Evolutionary conservation across 2,329 filamentous ascomycete genomes (phyloP).

Genomic region (Stemphylium vesicarium): DNA sequence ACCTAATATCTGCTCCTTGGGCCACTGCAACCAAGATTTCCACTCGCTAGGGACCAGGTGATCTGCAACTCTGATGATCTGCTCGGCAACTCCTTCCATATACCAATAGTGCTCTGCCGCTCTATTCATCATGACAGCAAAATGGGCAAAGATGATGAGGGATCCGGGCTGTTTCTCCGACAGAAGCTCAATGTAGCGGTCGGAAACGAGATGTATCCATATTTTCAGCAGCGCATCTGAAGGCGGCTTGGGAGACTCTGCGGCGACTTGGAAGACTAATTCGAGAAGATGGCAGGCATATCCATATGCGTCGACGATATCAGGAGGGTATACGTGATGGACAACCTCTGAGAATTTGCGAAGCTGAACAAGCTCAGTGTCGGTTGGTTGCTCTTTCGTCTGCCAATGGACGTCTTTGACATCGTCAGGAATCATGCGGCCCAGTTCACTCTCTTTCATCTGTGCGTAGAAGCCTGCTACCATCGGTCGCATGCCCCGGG

Average conservation of each 20-base stretch:
- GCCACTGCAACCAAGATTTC: constrained; percentile 39
- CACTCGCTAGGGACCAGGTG: constrained; percentile 34
- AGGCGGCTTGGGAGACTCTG: constrained; percentile 19
- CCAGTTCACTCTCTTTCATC: constrained; percentile 22
- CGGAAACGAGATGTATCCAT: constrained; percentile 33
- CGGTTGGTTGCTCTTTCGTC: constrained; percentile 17
- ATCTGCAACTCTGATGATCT: constrained; percentile 34
- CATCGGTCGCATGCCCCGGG: constrained; percentile 34
- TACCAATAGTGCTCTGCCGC: constrained; percentile 35
- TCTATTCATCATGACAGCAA: constrained; percentile 40
- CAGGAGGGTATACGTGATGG: constrained; percentile 34
- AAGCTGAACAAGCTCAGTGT: constrained; percentile 31
- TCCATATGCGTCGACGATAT: constrained; percentile 37
- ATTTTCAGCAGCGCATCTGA: constrained; percentile 36
- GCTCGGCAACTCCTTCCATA: constrained; percentile 31
- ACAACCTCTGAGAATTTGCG: constrained; percentile 34
- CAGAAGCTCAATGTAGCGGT: constrained; percentile 37
- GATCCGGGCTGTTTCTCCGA: constrained; percentile 39
- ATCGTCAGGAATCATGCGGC: constrained; percentile 29
- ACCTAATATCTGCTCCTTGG: constrained; percentile 30
- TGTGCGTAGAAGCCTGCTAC: constrained; percentile 23
- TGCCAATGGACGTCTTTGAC: constrained; percentile 25
- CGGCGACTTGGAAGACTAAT: constrained; percentile 26
- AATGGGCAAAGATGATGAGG: constrained; percentile 47
- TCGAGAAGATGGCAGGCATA: constrained; percentile 32